Percentiles rank a stretch among this genome's conserved stretches.
Evolutionary conservation across 108 stramenopile species (phyloP).

Genomic region (Cyclotella distinguenda): DNA sequence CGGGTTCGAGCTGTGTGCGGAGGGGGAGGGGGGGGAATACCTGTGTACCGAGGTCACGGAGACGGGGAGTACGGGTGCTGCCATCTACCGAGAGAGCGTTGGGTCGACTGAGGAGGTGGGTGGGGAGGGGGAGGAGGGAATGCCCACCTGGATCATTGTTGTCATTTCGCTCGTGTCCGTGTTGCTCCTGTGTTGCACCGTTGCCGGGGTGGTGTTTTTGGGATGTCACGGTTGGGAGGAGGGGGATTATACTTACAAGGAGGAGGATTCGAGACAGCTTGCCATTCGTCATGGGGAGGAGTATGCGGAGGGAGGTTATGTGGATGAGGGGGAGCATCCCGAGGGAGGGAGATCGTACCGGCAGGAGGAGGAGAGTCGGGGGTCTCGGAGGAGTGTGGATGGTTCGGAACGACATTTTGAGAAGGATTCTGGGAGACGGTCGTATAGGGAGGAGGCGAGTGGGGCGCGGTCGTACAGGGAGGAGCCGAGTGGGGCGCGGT

Average conservation of each 20-base stretch:
- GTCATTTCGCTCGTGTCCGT: background rate
- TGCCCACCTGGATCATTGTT: background rate
- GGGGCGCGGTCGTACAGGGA: too few relatives aligned
- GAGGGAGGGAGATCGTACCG: too few relatives aligned
- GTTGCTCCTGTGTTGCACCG: background rate
- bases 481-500: conserved; percentile 11
- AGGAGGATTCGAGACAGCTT: background rate
- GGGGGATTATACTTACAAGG: background rate
- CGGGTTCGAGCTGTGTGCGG: conserved; percentile 8
- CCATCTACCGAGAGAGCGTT: background rate
- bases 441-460: too few relatives aligned
- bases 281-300: too few relatives aligned
- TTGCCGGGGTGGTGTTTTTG: background rate
- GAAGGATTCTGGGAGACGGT: too few relatives aligned
- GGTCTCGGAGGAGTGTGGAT: too few relatives aligned
- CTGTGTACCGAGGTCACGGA: background rate
- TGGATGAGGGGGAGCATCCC: conserved; percentile 16
- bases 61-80: background rate
- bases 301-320: conserved; percentile 5
- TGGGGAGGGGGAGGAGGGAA: background rate
- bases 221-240: background rate
- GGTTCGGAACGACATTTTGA: too few relatives aligned
- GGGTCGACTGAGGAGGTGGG: background rate
- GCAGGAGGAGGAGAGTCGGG: too few relatives aligned
- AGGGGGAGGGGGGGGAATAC: background rate